Percentiles rank a stretch among this genome's conserved stretches.
phyloP scores from a whole-genome alignment of 2,329 filamentous ascomycete genomes.

The Purpureocillium lavendulum region DNA sequence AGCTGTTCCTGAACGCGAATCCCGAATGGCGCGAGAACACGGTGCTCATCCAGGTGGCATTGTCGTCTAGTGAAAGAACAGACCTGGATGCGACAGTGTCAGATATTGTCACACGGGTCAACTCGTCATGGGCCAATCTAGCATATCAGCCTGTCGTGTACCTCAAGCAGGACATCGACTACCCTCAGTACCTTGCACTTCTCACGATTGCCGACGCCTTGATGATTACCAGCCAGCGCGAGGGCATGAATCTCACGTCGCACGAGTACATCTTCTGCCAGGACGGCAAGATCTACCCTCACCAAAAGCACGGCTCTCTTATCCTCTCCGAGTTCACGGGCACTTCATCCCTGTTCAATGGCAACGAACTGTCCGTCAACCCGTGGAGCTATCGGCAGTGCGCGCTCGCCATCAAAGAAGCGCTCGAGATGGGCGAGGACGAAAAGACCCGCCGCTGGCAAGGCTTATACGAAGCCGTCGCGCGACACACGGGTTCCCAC shows the following conservation, averaged over 20 bases:
- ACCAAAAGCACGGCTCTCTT: conserved; percentile 78
- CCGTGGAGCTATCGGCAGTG: conserved; percentile 92
- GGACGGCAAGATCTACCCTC: conserved; percentile 60
- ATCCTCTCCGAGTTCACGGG: conserved; percentile 95
- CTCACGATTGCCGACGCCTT: conserved; percentile 83
- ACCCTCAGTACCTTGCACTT: conserved; percentile 85
- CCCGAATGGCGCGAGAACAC: conserved; percentile 83
- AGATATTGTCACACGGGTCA: conserved; percentile 90
- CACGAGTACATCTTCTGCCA: conserved; percentile 94
- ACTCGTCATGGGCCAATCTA: conserved; percentile 82
- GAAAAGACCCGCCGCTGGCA: conserved; percentile 71
- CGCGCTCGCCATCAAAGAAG: conserved; percentile 74
- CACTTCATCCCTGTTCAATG: conserved; percentile 75
- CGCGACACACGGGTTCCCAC: conserved; percentile 72
- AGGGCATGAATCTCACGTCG: conserved; percentile 94
- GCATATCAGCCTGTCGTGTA: conserved; percentile 91
- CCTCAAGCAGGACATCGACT: conserved; percentile 88
- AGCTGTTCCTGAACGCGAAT: conserved; percentile 89
- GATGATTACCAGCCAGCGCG: conserved; percentile 90
- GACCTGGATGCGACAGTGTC: conserved; percentile 84
- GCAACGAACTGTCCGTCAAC: conserved; percentile 78
- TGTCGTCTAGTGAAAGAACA: conserved; percentile 79
- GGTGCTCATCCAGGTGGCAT: conserved; percentile 88
- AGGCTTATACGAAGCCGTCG: conserved; percentile 63
- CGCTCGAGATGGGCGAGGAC: conserved; percentile 68